Conservation (phyloP, 2,329 filamentous ascomycete species). For the Dactylellina leptospora region DNA sequence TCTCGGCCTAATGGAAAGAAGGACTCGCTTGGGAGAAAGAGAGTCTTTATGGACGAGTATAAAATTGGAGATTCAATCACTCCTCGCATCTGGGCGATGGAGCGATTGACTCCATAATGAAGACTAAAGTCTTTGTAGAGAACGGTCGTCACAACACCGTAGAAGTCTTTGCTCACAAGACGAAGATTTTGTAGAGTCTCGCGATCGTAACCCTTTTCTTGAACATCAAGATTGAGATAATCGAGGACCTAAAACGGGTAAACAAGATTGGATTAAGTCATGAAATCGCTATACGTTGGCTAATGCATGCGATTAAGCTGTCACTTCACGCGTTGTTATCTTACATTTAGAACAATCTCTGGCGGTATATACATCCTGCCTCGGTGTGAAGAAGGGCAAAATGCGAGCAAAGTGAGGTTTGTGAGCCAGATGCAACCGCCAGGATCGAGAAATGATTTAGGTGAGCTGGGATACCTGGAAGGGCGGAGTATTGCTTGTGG, state of each 20-base stretch:
- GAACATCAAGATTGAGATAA: slow-evolving; percentile 10
- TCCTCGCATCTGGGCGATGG: slow-evolving; percentile 20
- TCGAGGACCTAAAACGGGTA: slow-evolving; percentile 30
- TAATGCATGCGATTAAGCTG: neutral
- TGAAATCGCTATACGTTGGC: too few species aligned
- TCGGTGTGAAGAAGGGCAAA: neutral
- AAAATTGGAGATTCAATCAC: slow-evolving; percentile 4
- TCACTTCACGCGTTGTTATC: neutral
- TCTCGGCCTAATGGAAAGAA: slow-evolving; percentile 44
- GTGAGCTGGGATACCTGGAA: too few species aligned
- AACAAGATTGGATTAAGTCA: too few species aligned
- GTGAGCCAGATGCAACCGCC: too few species aligned
- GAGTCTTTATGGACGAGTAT: neutral
- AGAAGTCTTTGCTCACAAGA: slow-evolving; percentile 22
- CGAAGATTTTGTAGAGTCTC: slow-evolving; percentile 17
- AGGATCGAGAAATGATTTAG: too few species aligned
- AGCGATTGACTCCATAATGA: slow-evolving; percentile 29
- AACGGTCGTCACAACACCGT: neutral
- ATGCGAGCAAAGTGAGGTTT: too few species aligned
- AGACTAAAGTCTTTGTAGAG: slow-evolving; percentile 28
- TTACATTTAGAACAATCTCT: slow-evolving; percentile 41
- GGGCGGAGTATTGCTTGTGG: too few species aligned
- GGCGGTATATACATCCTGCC: slow-evolving; percentile 29
- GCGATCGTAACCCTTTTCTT: slow-evolving; percentile 16
- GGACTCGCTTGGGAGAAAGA: slow-evolving; percentile 36